Base-by-base conservation (phyloP, 768 basidiomycete genomes). In the Boletus subcaerulescens region DNA sequence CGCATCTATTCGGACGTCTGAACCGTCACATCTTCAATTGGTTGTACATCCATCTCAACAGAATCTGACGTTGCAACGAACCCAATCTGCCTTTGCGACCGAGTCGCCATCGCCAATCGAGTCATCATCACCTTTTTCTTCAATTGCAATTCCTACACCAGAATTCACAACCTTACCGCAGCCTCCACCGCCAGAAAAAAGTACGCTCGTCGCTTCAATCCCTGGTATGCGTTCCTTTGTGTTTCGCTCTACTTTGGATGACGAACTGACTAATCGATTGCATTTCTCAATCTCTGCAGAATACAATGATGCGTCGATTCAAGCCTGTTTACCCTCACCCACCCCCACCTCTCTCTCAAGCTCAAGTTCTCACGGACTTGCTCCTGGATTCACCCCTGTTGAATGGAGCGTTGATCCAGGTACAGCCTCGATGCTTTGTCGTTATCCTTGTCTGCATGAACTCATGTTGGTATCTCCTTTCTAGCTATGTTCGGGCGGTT, bases 361-460 rank as follows among this genome's bases (percentile, higher is more conserved):
- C 11, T 32, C 36, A 3, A 1, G n/a, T n/a, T 26, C 53, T 45
- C 38, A 32, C 38, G 10, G 20, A 5, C n/a, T 35, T n/a, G 10
- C 22, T 0, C 52, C 44, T 18, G 24, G 45, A n/a, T 43, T 65
- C 15, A 31, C 17, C 0, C 53, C 57, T 24, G 58, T 40, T 18
- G 24, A 57, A 38, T 59, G 64, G 63, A 55, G 29, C 45, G 1
- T n/a, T 7, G 11, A 52, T 48, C 14, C 50, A 14, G n/a, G 66
- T 58, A 22, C 46, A 29, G 33, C 14, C 33, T 8, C 26, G 26
- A 26, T 26, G 8, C 8, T 29, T 29, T 9, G 29, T 29, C 8
- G 8, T 29, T 8, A 29, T 29, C 8, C 29, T 29, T 29, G 29
- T 29, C 29, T 29, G 29, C 29, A 60, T 20, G 8, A 10, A 24